phyloP scores from a whole-genome alignment of 2,329 filamentous ascomycete species.

The Raffaelea deltoideospora region DNA sequence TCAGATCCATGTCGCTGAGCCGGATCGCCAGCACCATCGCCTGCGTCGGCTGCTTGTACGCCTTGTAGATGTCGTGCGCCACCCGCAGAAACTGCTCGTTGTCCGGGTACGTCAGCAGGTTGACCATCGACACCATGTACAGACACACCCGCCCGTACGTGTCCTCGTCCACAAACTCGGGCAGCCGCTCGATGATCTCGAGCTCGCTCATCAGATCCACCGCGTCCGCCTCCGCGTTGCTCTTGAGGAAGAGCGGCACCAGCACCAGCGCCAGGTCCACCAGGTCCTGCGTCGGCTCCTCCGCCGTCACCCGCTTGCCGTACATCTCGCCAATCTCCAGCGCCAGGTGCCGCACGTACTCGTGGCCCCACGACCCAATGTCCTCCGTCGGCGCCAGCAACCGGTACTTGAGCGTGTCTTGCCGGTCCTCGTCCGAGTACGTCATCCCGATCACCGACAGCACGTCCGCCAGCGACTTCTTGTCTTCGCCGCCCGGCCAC shows the following conservation, averaged over 20 bases:
- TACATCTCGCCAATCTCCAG: conserved; percentile 94
- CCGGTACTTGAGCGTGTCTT: conserved; percentile 93
- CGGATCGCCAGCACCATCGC: conserved; percentile 90
- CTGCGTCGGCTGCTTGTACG: conserved; percentile 84
- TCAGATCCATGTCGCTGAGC: conserved; percentile 73
- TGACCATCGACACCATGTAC: conserved; percentile 99
- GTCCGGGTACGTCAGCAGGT: conserved; percentile 90
- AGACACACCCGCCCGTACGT: conserved; percentile 87
- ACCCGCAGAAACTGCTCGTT: conserved; percentile 91
- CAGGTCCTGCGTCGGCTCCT: conserved; percentile 71
- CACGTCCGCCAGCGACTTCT: conserved; percentile 83
- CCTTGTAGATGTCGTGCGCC: conserved; percentile 83
- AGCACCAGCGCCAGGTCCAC: conserved; percentile 71
- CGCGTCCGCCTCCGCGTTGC: conserved; percentile 95
- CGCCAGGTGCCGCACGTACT: conserved; percentile 91
- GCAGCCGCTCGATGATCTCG: conserved; percentile 88
- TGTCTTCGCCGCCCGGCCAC: conserved; percentile 74
- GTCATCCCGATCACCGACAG: conserved; percentile 98
- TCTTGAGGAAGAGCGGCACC: conserved; percentile 88
- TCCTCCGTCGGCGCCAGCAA: conserved; percentile 81
- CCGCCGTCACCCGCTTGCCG: conserved; percentile 69
- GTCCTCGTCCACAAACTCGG: conserved; percentile 80
- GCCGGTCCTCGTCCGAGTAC: conserved; percentile 87
- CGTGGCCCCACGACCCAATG: conserved; percentile 93
- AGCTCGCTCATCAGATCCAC: conserved; percentile 95